A percentile compares a stretch with the other conserved stretches of the same genome.
These are phyloP conservation scores for Aspergillus terreus DNA, from an alignment of 2,329 filamentous ascomycete genomes.

Conservation along the genomic window DNA sequence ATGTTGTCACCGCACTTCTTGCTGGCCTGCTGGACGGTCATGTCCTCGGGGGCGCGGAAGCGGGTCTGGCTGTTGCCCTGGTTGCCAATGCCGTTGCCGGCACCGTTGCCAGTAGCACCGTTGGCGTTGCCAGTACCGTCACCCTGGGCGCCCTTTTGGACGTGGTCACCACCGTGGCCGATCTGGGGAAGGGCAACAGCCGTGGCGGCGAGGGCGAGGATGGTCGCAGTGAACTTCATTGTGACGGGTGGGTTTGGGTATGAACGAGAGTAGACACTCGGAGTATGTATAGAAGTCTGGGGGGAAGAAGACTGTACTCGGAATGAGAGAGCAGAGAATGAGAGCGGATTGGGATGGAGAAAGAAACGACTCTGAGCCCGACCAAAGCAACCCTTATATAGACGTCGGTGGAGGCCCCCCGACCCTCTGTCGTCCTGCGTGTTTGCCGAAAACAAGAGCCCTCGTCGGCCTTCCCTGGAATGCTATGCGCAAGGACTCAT, in stretches of 20 bases:
- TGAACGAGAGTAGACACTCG: constrained; percentile 23
- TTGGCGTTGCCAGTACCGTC: constrained; percentile 2
- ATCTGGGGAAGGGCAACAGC: constrained; percentile 28
- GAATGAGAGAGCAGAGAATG: constrained; percentile 24
- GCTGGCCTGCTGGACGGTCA: constrained; percentile 37
- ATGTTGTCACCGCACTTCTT: constrained; percentile 38
- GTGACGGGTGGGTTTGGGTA: constrained; percentile 28
- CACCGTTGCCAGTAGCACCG: constrained; percentile 2
- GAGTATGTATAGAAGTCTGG: constrained; percentile 5
- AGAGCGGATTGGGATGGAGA: constrained; percentile 31
- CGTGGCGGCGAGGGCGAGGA: constrained; percentile 33
- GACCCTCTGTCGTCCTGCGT: constrained; percentile 5
- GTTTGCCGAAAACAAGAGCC: constrained; percentile 8
- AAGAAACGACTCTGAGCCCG: constrained; percentile 6
- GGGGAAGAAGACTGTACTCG: constrained; percentile 23
- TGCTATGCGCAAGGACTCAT: constrained; percentile 25
- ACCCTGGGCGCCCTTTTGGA: constrained; percentile 13
- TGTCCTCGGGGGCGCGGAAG: constrained; percentile 29
- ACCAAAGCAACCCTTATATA: constrained; percentile 29
- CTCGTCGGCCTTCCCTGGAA: constrained; percentile 21
- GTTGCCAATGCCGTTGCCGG: constrained; percentile 27
- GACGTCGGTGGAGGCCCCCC: constrained; percentile 22
- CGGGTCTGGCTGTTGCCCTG: constrained; percentile 31
- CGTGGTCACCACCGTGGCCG: constrained; percentile 10
- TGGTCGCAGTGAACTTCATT: constrained; percentile 37